Evolutionary conservation across 192 early-diverging fungal genomes (phyloP), one percentile per base, ranked within the genome.

Genomic region (Borealophlyctis nickersoniae): DNA sequence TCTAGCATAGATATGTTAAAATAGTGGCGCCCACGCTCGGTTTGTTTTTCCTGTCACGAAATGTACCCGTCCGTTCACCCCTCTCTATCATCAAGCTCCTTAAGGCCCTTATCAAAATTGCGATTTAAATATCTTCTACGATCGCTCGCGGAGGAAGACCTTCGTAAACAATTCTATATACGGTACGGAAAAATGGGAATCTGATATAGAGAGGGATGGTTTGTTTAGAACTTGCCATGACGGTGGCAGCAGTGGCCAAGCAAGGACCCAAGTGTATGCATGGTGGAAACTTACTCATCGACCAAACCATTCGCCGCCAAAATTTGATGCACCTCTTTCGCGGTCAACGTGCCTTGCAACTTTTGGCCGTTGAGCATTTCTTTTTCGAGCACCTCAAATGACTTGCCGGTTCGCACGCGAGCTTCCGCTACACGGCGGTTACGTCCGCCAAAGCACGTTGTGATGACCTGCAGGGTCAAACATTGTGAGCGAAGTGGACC

Each of bases 351-450:
- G 49, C 96, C 96, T 77, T 98, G 96, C 51, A 98, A 77, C 73
- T 98, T 98, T 65, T 98, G 96, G 35, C 96, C 96, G 65, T 95
- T 94, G 45, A 98, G 82, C 74, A 97, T 73, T 57, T 96, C 94
- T 57, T 84, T 70, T 66, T 98, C 95, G n/a, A 98, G 80, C 70
- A 85, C 81, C 39, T 89, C 86, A 82, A 98, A 92, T 22, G 93
- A 82, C 65, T 96, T 96, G n/a, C 93, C 93, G 2, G 93, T 96
- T 28, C 71, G 71, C 35, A 94, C 92, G 71, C 88, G 88, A 5
- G 91, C 92, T 69, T 97, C 95, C 0, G 94, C 94, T 49, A 97
- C 86, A 58, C 87, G 87, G 48, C 94, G 84, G 81, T 98, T 96
- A 52, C 95, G 85, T n/a, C 96, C 96, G 66, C 96, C 96, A 65